A percentile compares a stretch with the other conserved stretches of the same genome.
phyloP scores from a whole-genome alignment of 352 stramenopile species.

The Phytopythium oedochilum region DNA sequence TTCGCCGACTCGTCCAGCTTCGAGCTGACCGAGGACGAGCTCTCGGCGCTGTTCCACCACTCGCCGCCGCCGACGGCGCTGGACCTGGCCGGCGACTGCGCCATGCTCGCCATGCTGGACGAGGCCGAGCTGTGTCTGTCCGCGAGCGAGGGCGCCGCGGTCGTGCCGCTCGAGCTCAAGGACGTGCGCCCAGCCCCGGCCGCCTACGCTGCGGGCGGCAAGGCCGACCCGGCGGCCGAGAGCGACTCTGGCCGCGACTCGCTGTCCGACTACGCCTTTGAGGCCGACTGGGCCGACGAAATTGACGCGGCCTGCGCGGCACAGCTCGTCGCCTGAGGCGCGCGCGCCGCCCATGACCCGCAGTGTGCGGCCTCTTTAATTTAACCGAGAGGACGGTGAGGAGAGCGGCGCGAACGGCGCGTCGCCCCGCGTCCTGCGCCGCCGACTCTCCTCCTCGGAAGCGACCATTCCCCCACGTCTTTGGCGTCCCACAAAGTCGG shows the following conservation, averaged over 20 bases:
- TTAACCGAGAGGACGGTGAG: constrained; percentile 1
- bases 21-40: constrained; percentile 63
- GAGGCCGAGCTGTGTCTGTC: not conserved
- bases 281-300: constrained; percentile 70
- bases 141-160: constrained; percentile 1
- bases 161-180: constrained; percentile 58
- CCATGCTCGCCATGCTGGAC: constrained; percentile 1
- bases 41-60: constrained; percentile 29
- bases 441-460: too few relatives aligned
- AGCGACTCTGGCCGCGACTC: constrained; percentile 30
- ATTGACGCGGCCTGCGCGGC: not conserved
- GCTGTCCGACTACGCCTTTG: constrained; percentile 67
- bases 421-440: too few relatives aligned
- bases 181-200: constrained; percentile 11
- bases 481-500: too few relatives aligned
- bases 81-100: not conserved
- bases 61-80: constrained; percentile 1
- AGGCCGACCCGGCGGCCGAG: constrained; percentile 14
- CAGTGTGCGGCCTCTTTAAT: not conserved
- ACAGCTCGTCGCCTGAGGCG: not conserved
- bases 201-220: constrained; percentile 7
- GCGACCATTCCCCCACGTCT: too few relatives aligned
- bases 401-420: too few relatives aligned
- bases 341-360: not conserved
- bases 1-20: constrained; percentile 77